Percentiles rank a stretch among this genome's conserved stretches.
phyloP scores from a whole-genome alignment of 192 early-diverging fungal species.

The Lunasporangiospora selenospora region DNA sequence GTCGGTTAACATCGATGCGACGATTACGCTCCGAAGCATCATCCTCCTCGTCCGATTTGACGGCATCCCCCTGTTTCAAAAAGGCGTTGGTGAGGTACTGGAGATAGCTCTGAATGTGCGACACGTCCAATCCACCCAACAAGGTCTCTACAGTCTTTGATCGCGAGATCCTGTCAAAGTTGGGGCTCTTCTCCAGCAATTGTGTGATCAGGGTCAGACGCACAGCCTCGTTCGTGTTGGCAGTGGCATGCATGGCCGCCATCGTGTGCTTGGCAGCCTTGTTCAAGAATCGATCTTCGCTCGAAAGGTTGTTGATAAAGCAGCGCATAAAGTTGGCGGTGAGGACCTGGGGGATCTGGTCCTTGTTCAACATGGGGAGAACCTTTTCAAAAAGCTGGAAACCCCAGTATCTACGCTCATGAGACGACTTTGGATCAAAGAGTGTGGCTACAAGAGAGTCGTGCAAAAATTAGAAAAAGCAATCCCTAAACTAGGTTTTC shows the following conservation, averaged over 20 bases:
- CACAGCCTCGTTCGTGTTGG: conserved; percentile 70
- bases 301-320: conserved; percentile 87
- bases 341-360: conserved; percentile 74
- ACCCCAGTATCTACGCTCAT: conserved; percentile 91
- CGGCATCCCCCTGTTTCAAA: conserved; percentile 52
- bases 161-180: conserved; percentile 72
- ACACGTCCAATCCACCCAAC: conserved; percentile 70
- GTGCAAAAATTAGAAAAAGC: no score
- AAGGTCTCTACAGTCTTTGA: conserved; percentile 85
- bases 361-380: conserved; percentile 58
- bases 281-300: conserved; percentile 76
- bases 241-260: conserved; percentile 61
- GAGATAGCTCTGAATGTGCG: conserved; percentile 75
- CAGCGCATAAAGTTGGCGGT: conserved; percentile 86
- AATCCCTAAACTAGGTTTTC: no score
- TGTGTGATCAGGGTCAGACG: conserved; percentile 83
- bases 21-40: conserved; percentile 43
- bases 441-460: conserved; percentile 70
- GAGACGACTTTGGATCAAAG: conserved; percentile 73
- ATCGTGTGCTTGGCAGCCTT: conserved; percentile 79
- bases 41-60: conserved; percentile 23
- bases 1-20: conserved; percentile 62
- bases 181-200: conserved; percentile 76
- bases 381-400: conserved; percentile 82
- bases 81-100: conserved; percentile 76